Base-by-base conservation (phyloP, 2,329 filamentous ascomycete species). In the Blastomyces silverae region DNA sequence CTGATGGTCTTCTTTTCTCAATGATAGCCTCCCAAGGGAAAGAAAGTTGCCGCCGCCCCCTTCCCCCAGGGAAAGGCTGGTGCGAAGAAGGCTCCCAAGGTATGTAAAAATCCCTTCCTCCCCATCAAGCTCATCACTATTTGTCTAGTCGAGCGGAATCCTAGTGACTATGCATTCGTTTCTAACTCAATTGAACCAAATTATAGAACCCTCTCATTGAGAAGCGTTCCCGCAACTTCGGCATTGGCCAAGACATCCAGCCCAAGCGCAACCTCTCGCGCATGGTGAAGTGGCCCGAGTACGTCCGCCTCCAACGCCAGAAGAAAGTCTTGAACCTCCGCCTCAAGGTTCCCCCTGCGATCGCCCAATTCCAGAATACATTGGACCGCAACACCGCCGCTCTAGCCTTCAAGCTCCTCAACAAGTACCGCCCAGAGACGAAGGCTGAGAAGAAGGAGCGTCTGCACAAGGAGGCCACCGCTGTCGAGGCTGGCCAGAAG, bases 11-110 rank as follows among this genome's bases (percentile, higher is more conserved):
- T 94, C 96, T 90, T 94, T 95, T 91, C 93, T 97, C 93, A 94
- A 97, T 97, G 92, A 97, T 85, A 97, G 94, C 91, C 94, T 89
- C 90, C 93, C 80, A 99, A 97, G 85, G 92, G 92, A 86, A 97
- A 97, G 90, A 97, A 97, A 87, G 89, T 91, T 83, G 94, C 94
- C 77, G 85, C 94, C 80, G 92, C 94, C 84, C 94, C 94, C 81
- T 96, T 96, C 88, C 90, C 92, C 79, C 88, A 92, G 85, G 87
- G 88, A 78, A 96, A 95, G 88, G 91, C 92, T 84, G 86, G 86
- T 76, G 77, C 80, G 70, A 97, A 97, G 90, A 99, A 97, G 90
- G 85, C 86, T 73, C 87, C 91, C 76, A 99, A 97, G 92, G 94
- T 97, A 80, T 79, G 89, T 87, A 71, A 20, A 37, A 57, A 52